Conservation (phyloP, 495 filamentous ascomycete genomes). For the Penicillium samsonianum region DNA sequence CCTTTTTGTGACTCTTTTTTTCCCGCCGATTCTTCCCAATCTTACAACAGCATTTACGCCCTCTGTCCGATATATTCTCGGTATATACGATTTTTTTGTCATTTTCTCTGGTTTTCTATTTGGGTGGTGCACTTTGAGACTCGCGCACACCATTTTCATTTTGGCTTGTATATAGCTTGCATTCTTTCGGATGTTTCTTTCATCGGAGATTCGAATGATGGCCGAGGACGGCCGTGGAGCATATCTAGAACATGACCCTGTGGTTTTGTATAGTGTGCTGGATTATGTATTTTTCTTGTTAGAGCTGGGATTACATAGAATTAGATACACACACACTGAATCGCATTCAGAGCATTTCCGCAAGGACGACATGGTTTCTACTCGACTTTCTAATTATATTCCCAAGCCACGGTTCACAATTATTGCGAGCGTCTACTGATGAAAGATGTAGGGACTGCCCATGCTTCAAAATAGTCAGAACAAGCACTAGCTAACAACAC, state of each 20-base stretch:
- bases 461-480: not conserved
- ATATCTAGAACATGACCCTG: slow-evolving; percentile 4
- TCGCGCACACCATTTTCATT: slow-evolving; percentile 22
- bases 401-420: not conserved
- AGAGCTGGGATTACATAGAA: slow-evolving; percentile 26
- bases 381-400: not conserved
- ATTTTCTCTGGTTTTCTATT: slow-evolving; percentile 15
- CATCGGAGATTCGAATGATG: not conserved
- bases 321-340: slow-evolving; percentile 30
- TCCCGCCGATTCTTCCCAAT: slow-evolving; percentile 13
- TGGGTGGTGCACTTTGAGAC: slow-evolving; percentile 23
- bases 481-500: slow-evolving; percentile 8
- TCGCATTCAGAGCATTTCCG: slow-evolving; percentile 24
- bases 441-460: not conserved
- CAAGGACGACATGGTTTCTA: slow-evolving; percentile 13
- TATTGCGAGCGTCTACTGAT: not conserved
- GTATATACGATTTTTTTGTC: slow-evolving; percentile 20
- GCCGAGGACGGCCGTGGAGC: not conserved
- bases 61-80: slow-evolving; percentile 43
- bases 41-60: slow-evolving; percentile 50
- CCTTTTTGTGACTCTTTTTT: slow-evolving; percentile 22
- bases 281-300: slow-evolving; percentile 11
- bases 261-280: slow-evolving; percentile 18
- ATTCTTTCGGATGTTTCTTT: slow-evolving; percentile 21
- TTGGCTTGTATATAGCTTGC: slow-evolving; percentile 32